Evolutionary conservation across 768 basidiomycete genomes (phyloP).

Genomic region (Termitomyces sp.): DNA sequence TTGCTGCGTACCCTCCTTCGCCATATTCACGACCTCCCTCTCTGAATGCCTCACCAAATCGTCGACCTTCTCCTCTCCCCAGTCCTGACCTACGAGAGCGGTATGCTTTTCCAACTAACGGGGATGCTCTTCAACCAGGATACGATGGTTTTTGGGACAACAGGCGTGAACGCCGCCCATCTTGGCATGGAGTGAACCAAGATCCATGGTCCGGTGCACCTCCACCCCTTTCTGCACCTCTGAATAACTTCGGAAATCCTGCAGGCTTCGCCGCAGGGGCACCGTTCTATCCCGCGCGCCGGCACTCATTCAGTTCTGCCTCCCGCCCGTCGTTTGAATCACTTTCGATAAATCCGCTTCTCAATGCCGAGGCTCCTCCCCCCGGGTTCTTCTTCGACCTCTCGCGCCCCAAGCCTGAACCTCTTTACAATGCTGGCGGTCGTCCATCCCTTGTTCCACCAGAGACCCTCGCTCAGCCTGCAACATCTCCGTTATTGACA

Average conservation of each 20-base stretch:
- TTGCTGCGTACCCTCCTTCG: conserved; percentile 1
- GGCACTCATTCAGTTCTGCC: conserved; percentile 11
- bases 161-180: conserved; percentile 6
- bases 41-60: conserved; percentile 4
- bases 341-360: conserved; percentile 42
- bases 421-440: conserved; percentile 36
- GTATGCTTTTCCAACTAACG: background rate
- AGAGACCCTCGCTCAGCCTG: conserved; percentile 48
- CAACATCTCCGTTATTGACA: conserved; percentile 52
- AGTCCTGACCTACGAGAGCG: background rate
- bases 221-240: background rate
- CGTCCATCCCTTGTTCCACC: conserved; percentile 34
- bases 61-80: background rate
- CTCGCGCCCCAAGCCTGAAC: conserved; percentile 41
- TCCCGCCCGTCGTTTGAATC: background rate
- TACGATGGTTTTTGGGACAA: background rate
- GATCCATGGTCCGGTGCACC: background rate
- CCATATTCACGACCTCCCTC: conserved; percentile 8
- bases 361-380: conserved; percentile 48
- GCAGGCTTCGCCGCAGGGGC: background rate
- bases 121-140: background rate
- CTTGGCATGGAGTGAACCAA: conserved; percentile 3
- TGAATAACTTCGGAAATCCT: background rate
- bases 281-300: background rate
- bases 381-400: conserved; percentile 55